These are phyloP conservation scores for Deakozyma indianensis DNA, from an alignment of 805 yeast species.

Conservation along the genomic window DNA sequence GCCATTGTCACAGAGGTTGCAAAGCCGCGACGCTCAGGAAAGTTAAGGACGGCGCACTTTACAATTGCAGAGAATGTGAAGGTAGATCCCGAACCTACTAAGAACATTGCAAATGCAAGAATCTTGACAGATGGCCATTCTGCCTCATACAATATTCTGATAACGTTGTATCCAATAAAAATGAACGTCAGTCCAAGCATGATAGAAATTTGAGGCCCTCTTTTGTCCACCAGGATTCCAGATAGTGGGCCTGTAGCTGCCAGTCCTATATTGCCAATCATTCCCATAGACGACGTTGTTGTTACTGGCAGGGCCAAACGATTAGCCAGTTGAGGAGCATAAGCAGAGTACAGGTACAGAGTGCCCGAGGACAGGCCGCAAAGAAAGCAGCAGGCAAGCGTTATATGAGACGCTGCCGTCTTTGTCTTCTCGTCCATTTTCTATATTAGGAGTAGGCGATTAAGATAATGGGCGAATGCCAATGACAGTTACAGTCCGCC, in stretches of 20 bases:
- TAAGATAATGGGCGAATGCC: too few relatives aligned
- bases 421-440: neutral
- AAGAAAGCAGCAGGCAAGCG: neutral
- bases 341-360: slow-evolving; percentile 59
- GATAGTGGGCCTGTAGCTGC: slow-evolving; percentile 56
- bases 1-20: slow-evolving; percentile 69
- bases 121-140: slow-evolving; percentile 24
- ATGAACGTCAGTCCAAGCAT: slow-evolving; percentile 36
- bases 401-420: neutral
- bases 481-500: too few relatives aligned
- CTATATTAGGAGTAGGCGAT: too few relatives aligned
- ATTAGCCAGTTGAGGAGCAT: slow-evolving; percentile 60
- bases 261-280: slow-evolving; percentile 52
- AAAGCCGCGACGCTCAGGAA: slow-evolving; percentile 53
- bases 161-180: slow-evolving; percentile 39
- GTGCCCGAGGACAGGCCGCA: slow-evolving; percentile 55
- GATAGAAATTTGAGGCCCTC: slow-evolving; percentile 43
- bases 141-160: slow-evolving; percentile 37
- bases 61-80: slow-evolving; percentile 48
- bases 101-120: slow-evolving; percentile 29
- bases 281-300: slow-evolving; percentile 48
- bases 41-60: slow-evolving; percentile 59
- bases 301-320: slow-evolving; percentile 45
- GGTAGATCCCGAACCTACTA: slow-evolving; percentile 60
- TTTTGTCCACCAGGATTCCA: slow-evolving; percentile 47